Percentiles rank a stretch among this genome's conserved stretches.
These are phyloP conservation scores for Cladosporium sphaerospermum DNA, from an alignment of 2,329 filamentous ascomycete genomes.

Conservation along the genomic window DNA sequence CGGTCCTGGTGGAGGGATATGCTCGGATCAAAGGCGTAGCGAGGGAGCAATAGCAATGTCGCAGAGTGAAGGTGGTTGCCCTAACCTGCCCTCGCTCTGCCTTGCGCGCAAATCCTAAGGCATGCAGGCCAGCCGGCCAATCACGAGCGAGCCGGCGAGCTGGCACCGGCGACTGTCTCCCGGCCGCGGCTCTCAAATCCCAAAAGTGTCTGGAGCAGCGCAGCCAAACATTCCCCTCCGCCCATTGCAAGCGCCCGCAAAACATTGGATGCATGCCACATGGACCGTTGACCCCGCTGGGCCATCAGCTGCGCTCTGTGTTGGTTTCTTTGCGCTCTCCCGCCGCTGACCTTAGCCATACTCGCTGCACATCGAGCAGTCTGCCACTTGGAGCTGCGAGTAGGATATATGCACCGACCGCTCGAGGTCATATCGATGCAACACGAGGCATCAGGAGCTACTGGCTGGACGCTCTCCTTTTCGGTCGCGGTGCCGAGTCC, in stretches of 20 bases:
- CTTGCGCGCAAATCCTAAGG: neutral
- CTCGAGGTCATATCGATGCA: too few relatives aligned
- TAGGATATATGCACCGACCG: too few relatives aligned
- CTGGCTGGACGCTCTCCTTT: too few relatives aligned
- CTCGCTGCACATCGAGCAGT: neutral
- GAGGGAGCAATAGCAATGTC: too few relatives aligned
- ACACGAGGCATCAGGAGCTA: too few relatives aligned
- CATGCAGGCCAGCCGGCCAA: neutral
- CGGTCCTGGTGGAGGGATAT: too few relatives aligned
- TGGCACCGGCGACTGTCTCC: neutral
- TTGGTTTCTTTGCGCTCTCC: conserved; percentile 11
- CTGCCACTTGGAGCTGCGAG: too few relatives aligned
- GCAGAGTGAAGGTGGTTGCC: too few relatives aligned
- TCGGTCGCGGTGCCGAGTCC: neutral
- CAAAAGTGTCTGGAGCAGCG: too few relatives aligned
- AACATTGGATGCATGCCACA: conserved; percentile 26
- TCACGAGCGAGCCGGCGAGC: neutral
- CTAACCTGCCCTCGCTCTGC: neutral
- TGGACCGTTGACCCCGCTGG: conserved; percentile 29
- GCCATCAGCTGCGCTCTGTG: conserved; percentile 26
- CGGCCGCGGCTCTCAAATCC: neutral
- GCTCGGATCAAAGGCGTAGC: too few relatives aligned
- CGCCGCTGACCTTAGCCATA: neutral
- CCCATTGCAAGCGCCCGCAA: conserved; percentile 5
- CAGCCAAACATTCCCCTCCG: neutral